Evolutionary conservation across 768 basidiomycete genomes (phyloP).

Genomic region (Mycena latifolia): DNA sequence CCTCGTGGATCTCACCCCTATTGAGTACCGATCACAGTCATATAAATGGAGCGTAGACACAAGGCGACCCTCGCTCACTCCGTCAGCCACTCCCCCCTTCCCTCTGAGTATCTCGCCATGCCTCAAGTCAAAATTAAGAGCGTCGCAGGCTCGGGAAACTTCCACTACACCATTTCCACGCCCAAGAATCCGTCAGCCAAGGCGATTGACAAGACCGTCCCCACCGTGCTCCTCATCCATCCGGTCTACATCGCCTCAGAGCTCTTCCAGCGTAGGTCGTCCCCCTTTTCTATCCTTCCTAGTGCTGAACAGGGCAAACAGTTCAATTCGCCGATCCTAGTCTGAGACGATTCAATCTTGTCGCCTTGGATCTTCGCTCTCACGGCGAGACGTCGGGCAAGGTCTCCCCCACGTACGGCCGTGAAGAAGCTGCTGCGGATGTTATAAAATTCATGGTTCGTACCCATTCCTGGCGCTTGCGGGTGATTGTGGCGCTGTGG

Average conservation of each 20-base stretch:
- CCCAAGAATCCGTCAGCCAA: constrained; percentile 46
- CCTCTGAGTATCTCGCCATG: constrained; percentile 40
- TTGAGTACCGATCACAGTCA: background rate
- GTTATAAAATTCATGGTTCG: constrained; percentile 48
- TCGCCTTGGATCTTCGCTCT: constrained; percentile 50
- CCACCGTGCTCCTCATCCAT: constrained; percentile 54
- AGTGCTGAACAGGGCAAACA: constrained; percentile 15
- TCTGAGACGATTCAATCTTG: constrained; percentile 53
- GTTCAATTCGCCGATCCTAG: constrained; percentile 51
- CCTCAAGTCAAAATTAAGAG: constrained; percentile 46
- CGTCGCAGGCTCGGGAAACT: constrained; percentile 44
- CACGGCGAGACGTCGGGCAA: constrained; percentile 47
- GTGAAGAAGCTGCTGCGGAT: constrained; percentile 47
- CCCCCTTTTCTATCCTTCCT: background rate
- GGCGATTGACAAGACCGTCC: constrained; percentile 48
- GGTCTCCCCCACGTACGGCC: constrained; percentile 44
- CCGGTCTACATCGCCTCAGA: constrained; percentile 48
- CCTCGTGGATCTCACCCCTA: background rate
- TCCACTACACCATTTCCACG: constrained; percentile 53
- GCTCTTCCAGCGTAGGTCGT: constrained; percentile 49
- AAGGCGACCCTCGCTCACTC: background rate
- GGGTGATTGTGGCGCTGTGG: too few relatives aligned
- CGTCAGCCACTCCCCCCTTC: constrained; percentile 6
- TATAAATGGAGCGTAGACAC: background rate
- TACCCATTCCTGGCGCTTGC: background rate